Base-by-base conservation (phyloP, 441 rosid genomes). In the Mallotus japonicus region DNA sequence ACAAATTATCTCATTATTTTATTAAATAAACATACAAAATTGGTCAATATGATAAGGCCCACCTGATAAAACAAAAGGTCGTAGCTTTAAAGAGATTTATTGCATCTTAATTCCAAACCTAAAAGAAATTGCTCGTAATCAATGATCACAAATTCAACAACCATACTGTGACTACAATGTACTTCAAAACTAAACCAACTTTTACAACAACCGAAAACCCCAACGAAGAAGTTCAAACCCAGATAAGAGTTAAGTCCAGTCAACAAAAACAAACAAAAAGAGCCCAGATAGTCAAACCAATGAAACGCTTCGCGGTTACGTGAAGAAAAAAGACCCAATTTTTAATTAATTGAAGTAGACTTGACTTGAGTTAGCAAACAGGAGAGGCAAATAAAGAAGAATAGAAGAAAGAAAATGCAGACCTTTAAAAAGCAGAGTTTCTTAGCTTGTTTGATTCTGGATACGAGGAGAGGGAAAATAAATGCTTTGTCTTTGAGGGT, bases 11-110 rank as follows among this genome's bases (percentile, higher is more conserved):
- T 28, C 32, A 67, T 67, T 13, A 67, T 24, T 54, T 9, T 47
- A 12, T 47, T 50, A 50, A 3, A 11, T 6, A 19, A n/a, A 6
- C 15, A 6, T 28, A 1, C 32, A 37, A n/a, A 10, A 11, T 11
- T 3, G 5, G 75, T 55, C 24, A 11, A 51, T 40, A 2, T 65
- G 44, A 34, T 47, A 8, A 34, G 76, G 76, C 72, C 76, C 70
- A 17, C 62, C 12, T 20, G 24, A 24, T 34, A 49, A 60, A 19
- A 70, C 10, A 72, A 57, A 8, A 34, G 17, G 50, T 47, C 16
- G 46, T 44, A 19, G 9, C 11, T 8, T 4, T 49, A 51, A 71
- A 50, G 2, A 13, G 15, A 37, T 57, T 47, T 71, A 19, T 19
- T 61, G 32, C 62, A 47, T 57, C 66, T 10, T 37, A 37, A 62